phyloP scores from a whole-genome alignment of 169 alveolate species.

The Babesia ovata region DNA sequence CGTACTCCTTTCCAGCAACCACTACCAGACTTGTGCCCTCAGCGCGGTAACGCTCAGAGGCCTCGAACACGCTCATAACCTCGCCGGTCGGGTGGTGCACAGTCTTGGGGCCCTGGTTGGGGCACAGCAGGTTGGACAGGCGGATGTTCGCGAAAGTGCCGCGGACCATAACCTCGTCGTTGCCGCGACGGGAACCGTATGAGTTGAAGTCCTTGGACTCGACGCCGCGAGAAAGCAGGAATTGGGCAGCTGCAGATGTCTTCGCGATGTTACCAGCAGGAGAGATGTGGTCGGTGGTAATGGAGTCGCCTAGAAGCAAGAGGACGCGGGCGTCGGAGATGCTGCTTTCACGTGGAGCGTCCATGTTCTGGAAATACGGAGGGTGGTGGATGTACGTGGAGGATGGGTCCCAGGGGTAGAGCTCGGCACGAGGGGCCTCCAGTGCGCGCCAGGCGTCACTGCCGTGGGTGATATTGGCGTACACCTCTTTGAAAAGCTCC shows the following conservation, averaged over 20 bases:
- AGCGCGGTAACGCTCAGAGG: constrained; percentile 82
- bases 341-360: constrained; percentile 50
- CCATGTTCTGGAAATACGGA: constrained; percentile 89
- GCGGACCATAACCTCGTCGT: constrained; percentile 94
- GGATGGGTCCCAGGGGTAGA: constrained; percentile 90
- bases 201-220: constrained; percentile 90
- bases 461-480: constrained; percentile 87
- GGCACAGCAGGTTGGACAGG: constrained; percentile 88
- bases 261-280: constrained; percentile 96
- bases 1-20: constrained; percentile 94
- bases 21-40: constrained; percentile 70
- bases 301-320: constrained; percentile 90
- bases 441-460: constrained; percentile 91
- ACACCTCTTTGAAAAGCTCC: constrained; percentile 90
- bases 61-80: constrained; percentile 89
- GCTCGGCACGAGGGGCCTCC: constrained; percentile 85
- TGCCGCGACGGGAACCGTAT: constrained; percentile 97
- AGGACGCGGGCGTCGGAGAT: constrained; percentile 77
- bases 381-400: constrained; percentile 95
- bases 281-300: constrained; percentile 97
- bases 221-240: constrained; percentile 84
- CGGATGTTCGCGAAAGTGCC: constrained; percentile 97
- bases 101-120: constrained; percentile 92
- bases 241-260: constrained; percentile 92
- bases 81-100: constrained; percentile 89